Percentiles rank a stretch among this genome's conserved stretches.
Conservation (phyloP, 345 rosid species). For the Lumnitzera racemosa region DNA sequence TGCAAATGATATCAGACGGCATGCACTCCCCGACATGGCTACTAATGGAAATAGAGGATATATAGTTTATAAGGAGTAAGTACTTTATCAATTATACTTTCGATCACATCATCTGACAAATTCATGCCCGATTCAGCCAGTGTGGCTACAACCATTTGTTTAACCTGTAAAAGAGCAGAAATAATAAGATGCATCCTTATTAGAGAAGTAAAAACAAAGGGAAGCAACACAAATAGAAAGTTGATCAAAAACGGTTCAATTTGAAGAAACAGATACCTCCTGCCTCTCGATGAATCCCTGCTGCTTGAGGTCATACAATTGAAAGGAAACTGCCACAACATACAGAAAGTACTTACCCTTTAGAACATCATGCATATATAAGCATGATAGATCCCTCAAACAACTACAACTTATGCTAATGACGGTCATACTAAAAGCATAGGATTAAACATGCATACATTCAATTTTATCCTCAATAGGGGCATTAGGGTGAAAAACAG, state of each 20-base stretch:
- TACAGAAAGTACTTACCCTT: constrained; percentile 2
- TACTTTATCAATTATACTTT: constrained; percentile 95
- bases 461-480: constrained; percentile 92
- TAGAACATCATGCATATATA: neutral
- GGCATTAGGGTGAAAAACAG: constrained; percentile 96
- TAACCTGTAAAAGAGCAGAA: constrained; percentile 43
- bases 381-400: neutral
- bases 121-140: constrained; percentile 99
- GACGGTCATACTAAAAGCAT: neutral
- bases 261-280: constrained; percentile 41
- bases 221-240: neutral
- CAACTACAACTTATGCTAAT: neutral
- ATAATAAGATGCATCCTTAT: neutral
- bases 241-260: neutral
- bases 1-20: neutral
- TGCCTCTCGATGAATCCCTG: constrained; percentile 99
- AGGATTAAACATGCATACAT: constrained; percentile 32
- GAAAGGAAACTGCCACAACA: constrained; percentile 78
- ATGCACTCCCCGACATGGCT: neutral
- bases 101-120: constrained; percentile 82
- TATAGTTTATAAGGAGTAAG: neutral
- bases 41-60: neutral
- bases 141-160: constrained; percentile 99
- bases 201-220: neutral
- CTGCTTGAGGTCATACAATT: constrained; percentile 95